Conservation (phyloP, 306 rosid genomes). For the Coriaria nepalensis region DNA sequence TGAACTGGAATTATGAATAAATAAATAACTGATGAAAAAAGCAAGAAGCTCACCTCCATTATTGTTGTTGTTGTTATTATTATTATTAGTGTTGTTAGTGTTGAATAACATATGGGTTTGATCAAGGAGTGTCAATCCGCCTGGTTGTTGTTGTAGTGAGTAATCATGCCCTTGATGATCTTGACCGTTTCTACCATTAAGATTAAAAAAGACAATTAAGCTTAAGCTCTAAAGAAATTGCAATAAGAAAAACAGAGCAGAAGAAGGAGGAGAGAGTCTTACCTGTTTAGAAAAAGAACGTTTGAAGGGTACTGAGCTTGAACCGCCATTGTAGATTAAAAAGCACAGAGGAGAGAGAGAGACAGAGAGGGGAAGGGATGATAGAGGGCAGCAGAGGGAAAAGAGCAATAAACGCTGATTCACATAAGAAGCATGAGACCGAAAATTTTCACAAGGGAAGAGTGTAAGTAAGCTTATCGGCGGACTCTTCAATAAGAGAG, state of each 20-base stretch:
- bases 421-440: conserved; percentile 39
- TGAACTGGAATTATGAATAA: not conserved
- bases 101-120: conserved; percentile 58
- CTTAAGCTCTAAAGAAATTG: not conserved
- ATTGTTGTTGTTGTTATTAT: too few relatives aligned
- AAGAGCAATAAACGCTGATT: conserved; percentile 28
- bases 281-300: conserved; percentile 67
- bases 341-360: conserved; percentile 3
- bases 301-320: conserved; percentile 98
- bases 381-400: conserved; percentile 23
- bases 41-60: too few relatives aligned
- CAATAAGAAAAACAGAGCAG: not conserved
- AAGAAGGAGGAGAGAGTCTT: conserved; percentile 1
- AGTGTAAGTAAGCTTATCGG: conserved; percentile 13
- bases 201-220: not conserved
- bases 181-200: conserved; percentile 45
- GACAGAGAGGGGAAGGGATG: conserved; percentile 21
- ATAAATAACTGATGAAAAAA: too few relatives aligned
- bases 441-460: conserved; percentile 16
- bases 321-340: conserved; percentile 52
- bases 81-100: conserved; percentile 32
- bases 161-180: conserved; percentile 39
- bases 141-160: conserved; percentile 53
- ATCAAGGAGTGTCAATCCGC: conserved; percentile 28
- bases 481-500: conserved; percentile 48